Evolutionary conservation across 2,329 filamentous ascomycete genomes (phyloP).

Genomic region (Moelleriella libera): DNA sequence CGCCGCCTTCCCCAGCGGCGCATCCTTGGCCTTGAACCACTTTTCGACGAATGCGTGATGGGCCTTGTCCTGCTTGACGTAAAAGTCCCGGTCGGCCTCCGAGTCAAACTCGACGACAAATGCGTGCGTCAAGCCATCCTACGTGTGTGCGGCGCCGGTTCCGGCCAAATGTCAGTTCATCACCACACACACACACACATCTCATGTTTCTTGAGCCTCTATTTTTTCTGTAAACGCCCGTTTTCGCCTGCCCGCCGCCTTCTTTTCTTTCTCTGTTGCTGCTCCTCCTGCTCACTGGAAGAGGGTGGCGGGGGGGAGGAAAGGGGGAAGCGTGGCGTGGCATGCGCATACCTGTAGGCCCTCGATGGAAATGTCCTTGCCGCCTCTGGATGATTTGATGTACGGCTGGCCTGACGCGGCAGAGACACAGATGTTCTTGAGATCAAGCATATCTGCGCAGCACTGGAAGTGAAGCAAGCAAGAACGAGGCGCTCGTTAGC

Average conservation of each 20-base stretch:
- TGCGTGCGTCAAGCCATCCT: conserved; percentile 52
- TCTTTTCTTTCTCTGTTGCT: too few relatives aligned
- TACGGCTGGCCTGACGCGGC: conserved; percentile 44
- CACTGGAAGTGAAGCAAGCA: conserved; percentile 9
- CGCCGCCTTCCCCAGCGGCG: conserved; percentile 23
- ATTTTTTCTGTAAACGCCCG: too few relatives aligned
- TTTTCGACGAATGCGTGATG: conserved; percentile 46
- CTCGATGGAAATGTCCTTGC: conserved; percentile 48
- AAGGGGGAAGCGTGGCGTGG: too few relatives aligned
- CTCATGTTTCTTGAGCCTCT: too few relatives aligned
- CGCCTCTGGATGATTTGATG: conserved; percentile 42
- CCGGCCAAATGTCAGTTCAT: too few relatives aligned
- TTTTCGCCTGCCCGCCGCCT: too few relatives aligned
- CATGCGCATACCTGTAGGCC: conserved; percentile 35
- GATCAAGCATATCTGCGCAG: conserved; percentile 23
- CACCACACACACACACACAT: too few relatives aligned
- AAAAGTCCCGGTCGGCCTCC: conserved; percentile 52
- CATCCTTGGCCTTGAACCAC: conserved; percentile 17
- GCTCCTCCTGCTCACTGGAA: too few relatives aligned
- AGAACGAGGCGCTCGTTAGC: too few relatives aligned
- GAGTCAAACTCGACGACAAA: conserved; percentile 56
- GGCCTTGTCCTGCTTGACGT: conserved; percentile 47
- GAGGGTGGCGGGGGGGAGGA: too few relatives aligned
- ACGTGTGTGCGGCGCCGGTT: not conserved
- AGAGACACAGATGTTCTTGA: conserved; percentile 47